A percentile compares a stretch with the other conserved stretches of the same genome.
Conservation (phyloP, 2,329 filamentous ascomycete species). For the Colletotrichum tropicicola region DNA sequence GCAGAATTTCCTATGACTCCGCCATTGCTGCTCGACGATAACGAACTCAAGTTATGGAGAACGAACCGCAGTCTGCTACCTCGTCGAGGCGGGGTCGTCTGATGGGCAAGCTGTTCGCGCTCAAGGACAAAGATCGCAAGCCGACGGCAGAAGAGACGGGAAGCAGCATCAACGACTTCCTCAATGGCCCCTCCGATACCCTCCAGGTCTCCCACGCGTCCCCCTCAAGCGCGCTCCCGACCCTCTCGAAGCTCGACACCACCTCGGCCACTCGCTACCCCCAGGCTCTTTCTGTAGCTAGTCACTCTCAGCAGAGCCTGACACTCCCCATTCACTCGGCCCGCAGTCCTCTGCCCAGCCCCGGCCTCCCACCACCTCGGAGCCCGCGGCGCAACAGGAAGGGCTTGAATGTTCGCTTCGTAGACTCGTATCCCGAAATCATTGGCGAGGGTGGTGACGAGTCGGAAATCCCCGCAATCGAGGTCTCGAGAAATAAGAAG, state of each 20-base stretch:
- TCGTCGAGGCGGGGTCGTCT: constrained; percentile 61
- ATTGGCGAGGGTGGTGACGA: constrained; percentile 95
- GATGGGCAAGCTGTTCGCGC: constrained; percentile 70
- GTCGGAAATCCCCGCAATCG: constrained; percentile 74
- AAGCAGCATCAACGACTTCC: constrained; percentile 66
- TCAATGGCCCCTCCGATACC: constrained; percentile 64
- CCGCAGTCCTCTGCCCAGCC: constrained; percentile 44
- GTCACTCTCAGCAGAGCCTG: constrained; percentile 52
- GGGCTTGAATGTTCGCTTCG: constrained; percentile 79
- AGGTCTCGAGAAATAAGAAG: constrained; percentile 71
- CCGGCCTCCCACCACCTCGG: constrained; percentile 33
- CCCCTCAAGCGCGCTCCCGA: constrained; percentile 53
- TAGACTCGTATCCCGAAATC: constrained; percentile 75
- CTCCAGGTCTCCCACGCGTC: constrained; percentile 61
- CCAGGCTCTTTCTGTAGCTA: constrained; percentile 57
- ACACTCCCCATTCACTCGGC: constrained; percentile 51
- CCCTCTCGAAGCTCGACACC: constrained; percentile 62
- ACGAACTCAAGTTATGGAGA: constrained; percentile 50
- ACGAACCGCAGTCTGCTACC: constrained; percentile 48
- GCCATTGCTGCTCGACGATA: constrained; percentile 8
- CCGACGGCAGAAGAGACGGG: constrained; percentile 44
- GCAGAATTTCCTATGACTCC: constrained; percentile 23
- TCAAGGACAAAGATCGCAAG: constrained; percentile 56
- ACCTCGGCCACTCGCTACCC: constrained; percentile 64
- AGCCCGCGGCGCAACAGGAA: constrained; percentile 64